Percentiles rank a stretch among this genome's conserved stretches.
These are phyloP conservation scores for Malbranchea zuffiana DNA, from an alignment of 2,329 filamentous ascomycete species.

Conservation along the genomic window DNA sequence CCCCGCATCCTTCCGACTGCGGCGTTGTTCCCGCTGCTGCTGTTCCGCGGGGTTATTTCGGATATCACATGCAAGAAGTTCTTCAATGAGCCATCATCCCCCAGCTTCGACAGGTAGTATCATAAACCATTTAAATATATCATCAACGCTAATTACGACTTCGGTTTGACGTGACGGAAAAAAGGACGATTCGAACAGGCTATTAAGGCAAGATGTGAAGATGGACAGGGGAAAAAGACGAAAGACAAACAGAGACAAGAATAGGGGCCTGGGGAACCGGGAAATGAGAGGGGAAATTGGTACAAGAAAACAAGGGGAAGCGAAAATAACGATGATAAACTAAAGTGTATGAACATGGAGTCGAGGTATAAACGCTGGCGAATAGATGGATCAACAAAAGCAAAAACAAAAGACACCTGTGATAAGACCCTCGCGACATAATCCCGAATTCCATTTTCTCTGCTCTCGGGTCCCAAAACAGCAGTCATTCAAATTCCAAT, in stretches of 20 bases:
- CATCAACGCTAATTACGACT: too few species aligned
- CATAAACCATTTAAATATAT: too few species aligned
- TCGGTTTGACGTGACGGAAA: too few species aligned
- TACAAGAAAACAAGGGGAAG: not conserved
- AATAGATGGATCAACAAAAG: conserved; percentile 12
- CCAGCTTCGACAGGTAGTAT: too few species aligned
- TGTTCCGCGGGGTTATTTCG: too few species aligned
- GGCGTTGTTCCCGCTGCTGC: too few species aligned
- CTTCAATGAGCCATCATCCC: too few species aligned
- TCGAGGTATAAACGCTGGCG: not conserved
- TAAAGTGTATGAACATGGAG: too few species aligned
- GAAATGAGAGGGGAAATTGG: not conserved
- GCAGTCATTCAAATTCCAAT: conserved; percentile 3
- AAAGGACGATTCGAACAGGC: conserved; percentile 14
- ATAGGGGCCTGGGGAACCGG: conserved; percentile 1
- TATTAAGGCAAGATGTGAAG: conserved; percentile 20
- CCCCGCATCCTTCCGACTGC: too few species aligned
- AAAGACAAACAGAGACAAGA: conserved; percentile 20
- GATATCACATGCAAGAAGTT: too few species aligned
- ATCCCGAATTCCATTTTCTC: conserved; percentile 4
- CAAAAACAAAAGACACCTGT: conserved; percentile 8
- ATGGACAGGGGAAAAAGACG: conserved; percentile 18
- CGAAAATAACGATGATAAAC: conserved; percentile 1
- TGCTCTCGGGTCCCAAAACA: conserved; percentile 5
- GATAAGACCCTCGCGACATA: conserved; percentile 1